Evolutionary conservation across 2,329 filamentous ascomycete genomes (phyloP).

Genomic region (Fusarium lateritium): DNA sequence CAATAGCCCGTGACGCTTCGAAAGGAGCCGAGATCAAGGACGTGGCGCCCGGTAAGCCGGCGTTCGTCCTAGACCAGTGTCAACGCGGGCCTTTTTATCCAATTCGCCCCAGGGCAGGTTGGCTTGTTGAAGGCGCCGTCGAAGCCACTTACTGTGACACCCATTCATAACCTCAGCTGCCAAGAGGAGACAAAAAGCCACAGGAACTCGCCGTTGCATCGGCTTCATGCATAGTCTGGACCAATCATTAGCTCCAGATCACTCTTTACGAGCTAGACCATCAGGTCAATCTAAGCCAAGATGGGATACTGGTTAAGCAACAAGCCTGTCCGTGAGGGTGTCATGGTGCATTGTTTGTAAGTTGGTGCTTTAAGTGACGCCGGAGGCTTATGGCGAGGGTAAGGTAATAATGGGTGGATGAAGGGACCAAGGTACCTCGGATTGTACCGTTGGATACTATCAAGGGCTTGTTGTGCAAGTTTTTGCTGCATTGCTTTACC

Average conservation of each 20-base stretch:
- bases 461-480: background rate
- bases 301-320: conserved; percentile 17
- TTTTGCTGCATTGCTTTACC: background rate
- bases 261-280: conserved; percentile 2
- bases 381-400: conserved; percentile 30
- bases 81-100: background rate
- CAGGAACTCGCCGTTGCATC: conserved; percentile 29
- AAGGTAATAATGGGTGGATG: conserved; percentile 4
- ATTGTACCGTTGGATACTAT: conserved; percentile 19
- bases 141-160: conserved; percentile 15
- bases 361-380: conserved; percentile 29
- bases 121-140: conserved; percentile 13
- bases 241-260: conserved; percentile 7
- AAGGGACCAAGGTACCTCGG: conserved; percentile 1
- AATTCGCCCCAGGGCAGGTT: background rate
- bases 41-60: conserved; percentile 22
- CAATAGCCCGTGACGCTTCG: background rate
- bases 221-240: conserved; percentile 1
- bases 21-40: conserved; percentile 2
- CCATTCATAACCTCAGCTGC: conserved; percentile 9
- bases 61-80: background rate
- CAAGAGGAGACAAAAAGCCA: conserved; percentile 30
- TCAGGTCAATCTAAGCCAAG: conserved; percentile 19
- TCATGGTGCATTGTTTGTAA: conserved; percentile 23
- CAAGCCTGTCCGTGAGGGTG: conserved; percentile 25